Percentiles rank a stretch among this genome's conserved stretches.
Conservation (phyloP, 2,329 filamentous ascomycete species). For the Aspergillus novoparasiticus region DNA sequence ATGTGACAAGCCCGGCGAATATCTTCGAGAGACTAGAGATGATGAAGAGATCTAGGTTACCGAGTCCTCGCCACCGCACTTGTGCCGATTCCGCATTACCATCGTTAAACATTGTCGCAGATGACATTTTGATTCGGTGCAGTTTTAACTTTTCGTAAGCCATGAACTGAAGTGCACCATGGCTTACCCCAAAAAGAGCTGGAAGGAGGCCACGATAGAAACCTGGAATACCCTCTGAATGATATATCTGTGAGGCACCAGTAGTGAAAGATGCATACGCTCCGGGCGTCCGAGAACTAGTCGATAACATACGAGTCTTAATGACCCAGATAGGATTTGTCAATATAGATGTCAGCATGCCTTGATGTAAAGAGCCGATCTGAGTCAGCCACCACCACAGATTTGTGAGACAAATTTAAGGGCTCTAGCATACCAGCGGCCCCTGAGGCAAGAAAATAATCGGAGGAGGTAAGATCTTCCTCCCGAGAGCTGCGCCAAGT, state of each 20-base stretch:
- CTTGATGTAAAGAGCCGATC: conserved; percentile 35
- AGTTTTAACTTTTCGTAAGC: conserved; percentile 80
- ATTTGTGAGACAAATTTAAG: background rate
- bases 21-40: conserved; percentile 82
- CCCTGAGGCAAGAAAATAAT: conserved; percentile 81
- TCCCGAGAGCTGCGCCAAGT: conserved; percentile 36
- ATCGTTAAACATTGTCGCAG: conserved; percentile 25
- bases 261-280: conserved; percentile 79
- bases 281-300: conserved; percentile 70
- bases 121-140: conserved; percentile 54
- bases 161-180: conserved; percentile 94
- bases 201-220: conserved; percentile 88
- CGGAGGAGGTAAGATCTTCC: conserved; percentile 58
- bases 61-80: conserved; percentile 47
- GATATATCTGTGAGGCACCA: conserved; percentile 68
- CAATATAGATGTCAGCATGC: conserved; percentile 74
- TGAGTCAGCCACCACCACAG: background rate
- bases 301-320: conserved; percentile 95
- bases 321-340: conserved; percentile 98
- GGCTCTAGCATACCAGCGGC: conserved; percentile 49
- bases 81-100: conserved; percentile 33
- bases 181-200: conserved; percentile 81
- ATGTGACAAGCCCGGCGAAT: conserved; percentile 85
- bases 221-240: conserved; percentile 71
- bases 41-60: conserved; percentile 75